phyloP scores from a whole-genome alignment of 108 stramenopile genomes.

The Licmophora abbreviata region DNA sequence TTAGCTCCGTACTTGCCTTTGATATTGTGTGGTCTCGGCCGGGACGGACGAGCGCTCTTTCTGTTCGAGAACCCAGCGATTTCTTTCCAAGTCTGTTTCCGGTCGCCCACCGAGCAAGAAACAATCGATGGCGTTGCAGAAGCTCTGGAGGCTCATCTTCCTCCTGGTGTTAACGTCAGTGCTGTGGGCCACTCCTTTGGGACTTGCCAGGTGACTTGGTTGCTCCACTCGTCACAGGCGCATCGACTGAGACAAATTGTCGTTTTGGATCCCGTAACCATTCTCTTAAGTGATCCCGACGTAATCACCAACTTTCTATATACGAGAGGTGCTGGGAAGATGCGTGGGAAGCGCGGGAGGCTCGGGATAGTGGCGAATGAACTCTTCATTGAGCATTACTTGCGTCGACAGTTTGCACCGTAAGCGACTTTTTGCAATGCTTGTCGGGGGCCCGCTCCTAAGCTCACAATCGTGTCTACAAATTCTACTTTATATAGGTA shows the following conservation, averaged over 20 bases:
- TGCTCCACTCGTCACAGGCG: constrained; percentile 25
- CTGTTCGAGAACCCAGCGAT: constrained; percentile 66
- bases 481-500: too few relatives aligned
- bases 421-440: too few relatives aligned
- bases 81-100: constrained; percentile 29
- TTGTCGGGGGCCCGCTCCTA: too few relatives aligned
- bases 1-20: constrained; percentile 59
- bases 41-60: constrained; percentile 35
- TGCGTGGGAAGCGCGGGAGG: neutral
- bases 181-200: constrained; percentile 86
- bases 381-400: constrained; percentile 68
- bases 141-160: constrained; percentile 26
- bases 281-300: constrained; percentile 73
- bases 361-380: constrained; percentile 24
- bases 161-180: constrained; percentile 14
- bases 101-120: constrained; percentile 41
- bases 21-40: constrained; percentile 29
- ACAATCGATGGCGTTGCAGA: constrained; percentile 63
- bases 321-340: constrained; percentile 22
- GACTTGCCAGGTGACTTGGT: constrained; percentile 69
- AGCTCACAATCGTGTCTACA: too few relatives aligned
- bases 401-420: constrained; percentile 82
- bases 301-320: constrained; percentile 82
- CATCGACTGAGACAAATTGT: constrained; percentile 33
- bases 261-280: constrained; percentile 81